Percentiles rank a stretch among this genome's conserved stretches.
phyloP scores from a whole-genome alignment of 2,329 filamentous ascomycete genomes.

The Cladosporium sp. region DNA sequence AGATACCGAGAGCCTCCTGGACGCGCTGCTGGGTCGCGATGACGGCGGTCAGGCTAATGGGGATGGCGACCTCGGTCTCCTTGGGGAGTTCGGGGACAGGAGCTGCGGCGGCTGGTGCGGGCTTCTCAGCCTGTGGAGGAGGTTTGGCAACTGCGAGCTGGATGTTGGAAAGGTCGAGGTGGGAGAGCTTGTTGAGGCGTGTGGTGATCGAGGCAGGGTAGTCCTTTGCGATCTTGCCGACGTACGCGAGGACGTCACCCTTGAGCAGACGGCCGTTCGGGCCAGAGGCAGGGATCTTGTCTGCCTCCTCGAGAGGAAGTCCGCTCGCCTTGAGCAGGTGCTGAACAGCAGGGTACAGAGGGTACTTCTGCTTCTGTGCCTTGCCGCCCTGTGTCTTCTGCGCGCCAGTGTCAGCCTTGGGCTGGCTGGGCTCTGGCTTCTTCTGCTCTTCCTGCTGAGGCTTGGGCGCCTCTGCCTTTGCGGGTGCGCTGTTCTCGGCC shows the following conservation, averaged over 20 bases:
- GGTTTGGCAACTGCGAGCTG: conserved; percentile 57
- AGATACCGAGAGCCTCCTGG: conserved; percentile 70
- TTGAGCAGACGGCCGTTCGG: conserved; percentile 87
- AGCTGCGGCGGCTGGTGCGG: conserved; percentile 32
- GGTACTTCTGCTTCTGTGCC: conserved; percentile 63
- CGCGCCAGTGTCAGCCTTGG: conserved; percentile 27
- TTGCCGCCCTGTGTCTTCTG: conserved; percentile 35
- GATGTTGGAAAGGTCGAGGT: conserved; percentile 94
- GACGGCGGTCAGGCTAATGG: conserved; percentile 75
- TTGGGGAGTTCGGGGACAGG: conserved; percentile 41
- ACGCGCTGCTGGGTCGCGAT: conserved; percentile 77
- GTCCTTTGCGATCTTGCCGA: conserved; percentile 70
- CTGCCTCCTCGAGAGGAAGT: conserved; percentile 68
- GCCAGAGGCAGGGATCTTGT: conserved; percentile 81
- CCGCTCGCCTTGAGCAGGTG: conserved; percentile 76
- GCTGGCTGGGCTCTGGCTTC: conserved; percentile 21
- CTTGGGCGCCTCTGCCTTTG: conserved; percentile 18
- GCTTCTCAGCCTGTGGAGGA: conserved; percentile 43
- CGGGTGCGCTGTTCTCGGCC: conserved; percentile 48
- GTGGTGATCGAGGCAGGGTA: conserved; percentile 68
- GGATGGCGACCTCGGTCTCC: conserved; percentile 61
- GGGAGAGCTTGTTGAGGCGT: conserved; percentile 68
- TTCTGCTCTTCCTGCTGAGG: conserved; percentile 21
- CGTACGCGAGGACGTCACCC: conserved; percentile 87
- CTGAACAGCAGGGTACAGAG: conserved; percentile 76